Evolutionary conservation across 2,329 filamentous ascomycete genomes (phyloP), one percentile per base, ranked within the genome.

Genomic region (Ophiocordyceps camponoti-rufipedis): DNA sequence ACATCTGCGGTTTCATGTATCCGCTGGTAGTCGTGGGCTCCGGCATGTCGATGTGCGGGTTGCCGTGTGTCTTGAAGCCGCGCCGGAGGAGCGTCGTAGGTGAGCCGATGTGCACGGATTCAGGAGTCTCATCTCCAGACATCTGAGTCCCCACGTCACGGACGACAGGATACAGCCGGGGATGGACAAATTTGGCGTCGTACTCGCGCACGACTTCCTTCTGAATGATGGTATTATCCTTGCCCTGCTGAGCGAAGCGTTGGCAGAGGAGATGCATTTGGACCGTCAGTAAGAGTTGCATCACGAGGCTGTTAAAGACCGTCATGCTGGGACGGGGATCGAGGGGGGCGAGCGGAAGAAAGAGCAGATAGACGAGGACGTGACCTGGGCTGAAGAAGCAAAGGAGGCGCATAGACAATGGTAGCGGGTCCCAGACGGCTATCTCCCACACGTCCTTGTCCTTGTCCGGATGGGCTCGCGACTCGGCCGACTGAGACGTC

Each of bases 181-280:
- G 91, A 56, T 93, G 86, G 1, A 98, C 91, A 56, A 82, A 95
- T 65, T 98, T 98, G 53, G 78, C 85, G 58, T 96, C 86, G 58
- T 98, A 98, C 63, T 98, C 91, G 58, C 87, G 81, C 63, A 96
- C 72, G 5, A 96, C 89, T 62, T 96, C 85, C 54, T 82, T 86
- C 53, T 94, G 86, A 48, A 98, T 82, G 42, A 95, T 72, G 2
- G 79, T 72, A 2, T 76, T 77, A 60, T 98, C 91, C 58, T 87
- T 94, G 49, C 76, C 77, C 59, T 96, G 88, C 58, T 89, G 88
- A 4, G 75, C 72, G 62, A 89, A 96, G 32, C 72, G 78, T 2
- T 72, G 73, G 48, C 82, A 80, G 44, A 96, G 67, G 29, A 85
- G 68, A 45, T 78, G 72, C 51, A 96, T 72, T 60, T 95, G 85